Evolutionary conservation across 306 rosid genomes (phyloP), one percentile per base, ranked within the genome.

Genomic region (Cicer arietinum): DNA sequence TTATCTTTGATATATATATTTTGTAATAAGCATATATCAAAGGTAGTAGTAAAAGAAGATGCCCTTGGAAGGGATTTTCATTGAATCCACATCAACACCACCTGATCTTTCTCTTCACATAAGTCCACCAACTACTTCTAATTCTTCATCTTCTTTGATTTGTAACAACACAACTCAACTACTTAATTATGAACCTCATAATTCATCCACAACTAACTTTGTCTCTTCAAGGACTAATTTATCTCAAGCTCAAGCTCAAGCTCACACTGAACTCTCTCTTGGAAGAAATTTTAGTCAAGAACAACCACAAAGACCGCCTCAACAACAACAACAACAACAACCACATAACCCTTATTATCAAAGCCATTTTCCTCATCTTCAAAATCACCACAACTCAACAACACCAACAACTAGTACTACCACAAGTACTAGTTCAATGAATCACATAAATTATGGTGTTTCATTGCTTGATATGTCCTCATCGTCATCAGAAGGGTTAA

Each of bases 51-150:
- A 67, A 42, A 77, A 72, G 81, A 92, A 92, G 76, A 93, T 93
- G 98, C 92, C 98, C 90, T 93, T 89, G 83, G 90, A 90, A 65
- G 98, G 93, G 90, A 83, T 88, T 82, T 89, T 88, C 85, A 81
- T 86, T 42, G 93, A 93, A 77, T 73, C 93, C 81, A 52, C 93
- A n/a, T 61, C 81, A 41, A 83, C 39, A 5, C 57, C 11, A 50
- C 96, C 98, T 59, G 98, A 93, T 89, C 98, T 93, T 73, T 89
- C 98, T 67, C 96, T 93, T 69, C 93, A 93, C 79, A 91, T 93
- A 77, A 91, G 96, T 18, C 96, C 89, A 18, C 96, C 96, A 13
- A 82, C 37, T 54, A 82, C 76, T 6, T 75, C 79, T 1, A 78
- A 76, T 0, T 84, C 89, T 16, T 80, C 83, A 0, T 82, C 87